Evolutionary conservation across 1,139 yeast genomes (phyloP).

Genomic region (Geotrichum klebahnii): DNA sequence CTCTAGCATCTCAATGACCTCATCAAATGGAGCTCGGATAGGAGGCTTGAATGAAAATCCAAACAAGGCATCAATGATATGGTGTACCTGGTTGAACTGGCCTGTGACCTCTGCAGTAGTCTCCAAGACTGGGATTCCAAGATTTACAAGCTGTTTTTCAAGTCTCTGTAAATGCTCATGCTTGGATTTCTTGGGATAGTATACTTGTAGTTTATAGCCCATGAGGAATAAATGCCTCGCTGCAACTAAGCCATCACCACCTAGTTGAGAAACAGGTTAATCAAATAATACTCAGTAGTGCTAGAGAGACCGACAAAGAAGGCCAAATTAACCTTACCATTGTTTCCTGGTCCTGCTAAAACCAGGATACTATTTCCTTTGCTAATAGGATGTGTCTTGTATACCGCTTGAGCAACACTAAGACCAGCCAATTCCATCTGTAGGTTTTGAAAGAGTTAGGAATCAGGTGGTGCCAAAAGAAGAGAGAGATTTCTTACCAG

Average conservation of each 20-base stretch:
- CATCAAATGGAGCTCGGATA: slow-evolving; percentile 70
- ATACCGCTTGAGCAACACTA: slow-evolving; percentile 85
- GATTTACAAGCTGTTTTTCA: slow-evolving; percentile 55
- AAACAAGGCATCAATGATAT: slow-evolving; percentile 77
- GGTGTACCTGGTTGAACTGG: slow-evolving; percentile 37
- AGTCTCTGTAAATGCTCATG: slow-evolving; percentile 43
- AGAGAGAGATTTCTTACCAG: slow-evolving; percentile 40
- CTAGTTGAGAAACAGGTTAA: slow-evolving; percentile 21
- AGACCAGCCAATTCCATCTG: slow-evolving; percentile 93
- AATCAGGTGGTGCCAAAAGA: neutral
- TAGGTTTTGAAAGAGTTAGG: no score
- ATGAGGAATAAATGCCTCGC: slow-evolving; percentile 82
- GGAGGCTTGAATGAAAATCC: slow-evolving; percentile 95
- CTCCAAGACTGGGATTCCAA: slow-evolving; percentile 47
- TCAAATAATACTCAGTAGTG: no score
- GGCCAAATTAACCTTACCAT: slow-evolving; percentile 44
- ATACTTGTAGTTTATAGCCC: slow-evolving; percentile 68
- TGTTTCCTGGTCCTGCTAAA: slow-evolving; percentile 91
- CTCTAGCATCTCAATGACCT: slow-evolving; percentile 50
- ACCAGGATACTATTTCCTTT: slow-evolving; percentile 52
- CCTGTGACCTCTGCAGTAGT: slow-evolving; percentile 38
- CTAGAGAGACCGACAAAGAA: no score
- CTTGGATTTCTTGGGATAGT: slow-evolving; percentile 42
- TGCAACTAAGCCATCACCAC: slow-evolving; percentile 94
- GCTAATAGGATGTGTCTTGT: slow-evolving; percentile 51